Base-by-base conservation (phyloP, 768 basidiomycete species). In the Coprinellus micaceus region DNA sequence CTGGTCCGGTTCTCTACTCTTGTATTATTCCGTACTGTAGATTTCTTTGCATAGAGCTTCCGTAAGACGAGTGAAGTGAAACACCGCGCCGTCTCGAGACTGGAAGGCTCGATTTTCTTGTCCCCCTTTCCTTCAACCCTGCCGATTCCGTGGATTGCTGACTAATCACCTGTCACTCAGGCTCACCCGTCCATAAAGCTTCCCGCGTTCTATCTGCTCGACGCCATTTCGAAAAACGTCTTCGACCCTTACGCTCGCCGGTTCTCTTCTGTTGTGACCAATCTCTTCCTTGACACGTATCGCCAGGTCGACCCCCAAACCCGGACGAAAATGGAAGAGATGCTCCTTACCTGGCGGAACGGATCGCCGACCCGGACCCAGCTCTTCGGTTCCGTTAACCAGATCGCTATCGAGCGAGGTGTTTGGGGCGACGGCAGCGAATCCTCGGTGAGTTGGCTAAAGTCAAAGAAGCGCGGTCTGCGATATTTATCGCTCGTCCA, bases 141-240 rank as follows among this genome's bases (percentile, higher is more conserved):
- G 57, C 61, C 62, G 63, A 60, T 75, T 73, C 75, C 77, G 72
- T 71, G 78, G 77, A 75, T 72, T 77, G 86, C 85, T 91, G 85
- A 91, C 88, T 86, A 74, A 87, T 82, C 63, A 62, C 66, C 70
- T 57, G 54, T 63, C 57, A n/a, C n/a, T 48, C 41, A 98, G 96
- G 93, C 94, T 12, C 86, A 86, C 19, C 84, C 89, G 21, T 88
- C 84, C 78, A 88, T 91, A 80, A 95, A 97, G 73, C 78, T 99
- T 7, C 96, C 97, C 1, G 82, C 89, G 0, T 94, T 98, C 64
- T 99, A 98, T 68, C 82, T 98, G 6, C 79, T 99, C 66, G 97
- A 98, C 67, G 95, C 95, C 13, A 94, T 99, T 57, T 91, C 91
- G 54, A 99, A 99, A 71, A 98, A 98, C 75, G 86, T 95, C 30